Evolutionary conservation across 495 filamentous ascomycete genomes (phyloP), one percentile per base, ranked within the genome.

Genomic region (Hypoxylon perforatum): DNA sequence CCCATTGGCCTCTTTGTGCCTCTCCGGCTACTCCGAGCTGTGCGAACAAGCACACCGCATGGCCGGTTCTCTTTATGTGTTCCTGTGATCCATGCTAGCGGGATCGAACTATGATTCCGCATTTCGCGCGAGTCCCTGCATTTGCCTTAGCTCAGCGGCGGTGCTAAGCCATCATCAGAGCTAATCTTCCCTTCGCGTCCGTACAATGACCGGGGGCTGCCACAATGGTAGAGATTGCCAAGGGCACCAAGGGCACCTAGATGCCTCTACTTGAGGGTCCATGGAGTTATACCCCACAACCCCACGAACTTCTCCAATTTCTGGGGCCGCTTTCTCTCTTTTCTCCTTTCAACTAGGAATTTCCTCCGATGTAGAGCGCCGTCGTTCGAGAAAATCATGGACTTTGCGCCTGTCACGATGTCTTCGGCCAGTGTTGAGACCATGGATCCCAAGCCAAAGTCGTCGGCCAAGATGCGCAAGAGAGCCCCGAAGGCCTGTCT

Each of bases 401-500:
- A 65, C 11, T 62, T 63, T 42, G 33, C 48, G 22, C 25, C 63
- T 36, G 62, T 55, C 42, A 45, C 67, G 12, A 67, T 67, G 63
- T 44, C 62, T 45, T 57, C 67, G 10, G 38, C 51, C 9, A 59
- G 46, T 17, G 59, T 42, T 33, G 68, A 68, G 33, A 51, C 64
- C 35, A 54, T 33, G 4, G 66, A 70, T 5, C 56, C 66, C n/a
- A 72, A 70, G 39, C 65, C 65, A 2, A 72, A 69, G 65, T 42
- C 64, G 18, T 21, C 57, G n/a, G 61, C 56, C 12, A 75, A 75
- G 65, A 71, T 72, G 62, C 66, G 72, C 22, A 75, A 73, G 63
- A 73, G 81, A 67, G 81, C 81, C 0, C 70, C 81, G 2, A 79
- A 76, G 46, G 81, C 81, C 11, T 85, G 82, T 28, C 66, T 77